These are phyloP conservation scores for Lentinula aciculospora DNA, from an alignment of 768 basidiomycete genomes.

Conservation along the genomic window DNA sequence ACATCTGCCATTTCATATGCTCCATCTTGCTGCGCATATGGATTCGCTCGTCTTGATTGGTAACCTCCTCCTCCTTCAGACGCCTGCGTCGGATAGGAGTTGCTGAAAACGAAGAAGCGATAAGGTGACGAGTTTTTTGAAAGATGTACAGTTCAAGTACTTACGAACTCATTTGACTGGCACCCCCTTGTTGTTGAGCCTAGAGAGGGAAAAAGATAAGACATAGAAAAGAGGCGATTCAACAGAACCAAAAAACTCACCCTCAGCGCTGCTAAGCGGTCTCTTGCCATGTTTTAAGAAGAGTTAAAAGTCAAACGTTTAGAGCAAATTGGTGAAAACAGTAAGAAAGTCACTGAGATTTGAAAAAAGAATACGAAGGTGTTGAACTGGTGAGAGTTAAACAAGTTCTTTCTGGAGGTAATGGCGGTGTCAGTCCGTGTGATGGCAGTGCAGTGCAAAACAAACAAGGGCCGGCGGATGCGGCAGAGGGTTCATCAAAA, in stretches of 20 bases:
- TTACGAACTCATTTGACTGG: constrained; percentile 41
- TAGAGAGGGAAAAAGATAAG: constrained; percentile 21
- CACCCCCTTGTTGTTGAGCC: constrained; percentile 67
- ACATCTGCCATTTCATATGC: constrained; percentile 72
- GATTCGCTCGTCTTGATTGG: constrained; percentile 48
- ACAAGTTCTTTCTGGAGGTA: not conserved
- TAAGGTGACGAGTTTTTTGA: constrained; percentile 11
- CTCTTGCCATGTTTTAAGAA: constrained; percentile 62
- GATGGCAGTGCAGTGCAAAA: constrained; percentile 9
- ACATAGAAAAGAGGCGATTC: constrained; percentile 9
- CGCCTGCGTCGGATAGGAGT: constrained; percentile 66
- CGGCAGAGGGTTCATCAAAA: not conserved
- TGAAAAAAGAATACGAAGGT: constrained; percentile 11
- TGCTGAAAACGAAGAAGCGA: constrained; percentile 25
- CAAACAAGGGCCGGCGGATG: constrained; percentile 3
- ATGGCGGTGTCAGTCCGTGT: not conserved
- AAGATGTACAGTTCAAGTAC: constrained; percentile 17
- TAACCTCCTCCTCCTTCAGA: constrained; percentile 36
- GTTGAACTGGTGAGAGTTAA: constrained; percentile 9
- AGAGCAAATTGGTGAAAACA: not conserved
- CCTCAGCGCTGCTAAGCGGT: constrained; percentile 86
- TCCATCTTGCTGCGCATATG: constrained; percentile 63
- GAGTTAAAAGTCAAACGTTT: not conserved
- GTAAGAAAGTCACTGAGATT: constrained; percentile 8
- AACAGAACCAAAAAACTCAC: constrained; percentile 32